Evolutionary conservation across 139 green algal species (phyloP).

Genomic region (Ettlia oleoabundans): DNA sequence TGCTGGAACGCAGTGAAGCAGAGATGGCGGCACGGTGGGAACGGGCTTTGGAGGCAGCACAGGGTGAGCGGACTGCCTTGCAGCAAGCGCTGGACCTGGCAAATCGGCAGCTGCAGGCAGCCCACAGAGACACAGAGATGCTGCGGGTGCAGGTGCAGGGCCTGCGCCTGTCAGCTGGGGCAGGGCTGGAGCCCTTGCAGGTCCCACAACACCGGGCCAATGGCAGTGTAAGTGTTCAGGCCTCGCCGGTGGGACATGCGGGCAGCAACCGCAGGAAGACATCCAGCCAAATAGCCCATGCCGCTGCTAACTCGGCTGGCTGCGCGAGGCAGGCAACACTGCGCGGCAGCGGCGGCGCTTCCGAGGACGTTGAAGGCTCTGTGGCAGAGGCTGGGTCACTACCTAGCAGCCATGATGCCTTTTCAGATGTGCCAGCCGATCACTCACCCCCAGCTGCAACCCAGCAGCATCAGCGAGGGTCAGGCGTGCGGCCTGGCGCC

Average conservation of each 20-base stretch:
- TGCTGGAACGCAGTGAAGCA: constrained; percentile 11
- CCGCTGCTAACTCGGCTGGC: background rate
- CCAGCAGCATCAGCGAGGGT: background rate
- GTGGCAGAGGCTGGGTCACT: no score
- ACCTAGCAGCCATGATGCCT: constrained; percentile 9
- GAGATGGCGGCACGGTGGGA: constrained; percentile 8
- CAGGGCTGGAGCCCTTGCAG: background rate
- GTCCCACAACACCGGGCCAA: background rate
- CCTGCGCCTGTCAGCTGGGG: constrained; percentile 5
- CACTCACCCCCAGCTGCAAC: background rate
- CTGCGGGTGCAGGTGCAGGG: constrained; percentile 30
- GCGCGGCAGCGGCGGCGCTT: no score
- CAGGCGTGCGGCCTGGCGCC: background rate
- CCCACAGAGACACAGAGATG: constrained; percentile 25
- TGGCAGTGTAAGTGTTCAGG: background rate
- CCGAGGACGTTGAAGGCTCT: no score
- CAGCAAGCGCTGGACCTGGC: constrained; percentile 24
- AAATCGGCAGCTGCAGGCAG: constrained; percentile 28
- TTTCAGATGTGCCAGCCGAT: constrained; percentile 5
- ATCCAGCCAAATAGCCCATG: background rate
- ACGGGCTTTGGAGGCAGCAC: constrained; percentile 18
- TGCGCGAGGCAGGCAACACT: no score
- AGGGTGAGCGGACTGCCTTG: constrained; percentile 18
- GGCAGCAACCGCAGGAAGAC: background rate
- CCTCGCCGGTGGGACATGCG: background rate